Conservation (phyloP, 1,284 basidiomycete genomes). For the Ustilago crameri region DNA sequence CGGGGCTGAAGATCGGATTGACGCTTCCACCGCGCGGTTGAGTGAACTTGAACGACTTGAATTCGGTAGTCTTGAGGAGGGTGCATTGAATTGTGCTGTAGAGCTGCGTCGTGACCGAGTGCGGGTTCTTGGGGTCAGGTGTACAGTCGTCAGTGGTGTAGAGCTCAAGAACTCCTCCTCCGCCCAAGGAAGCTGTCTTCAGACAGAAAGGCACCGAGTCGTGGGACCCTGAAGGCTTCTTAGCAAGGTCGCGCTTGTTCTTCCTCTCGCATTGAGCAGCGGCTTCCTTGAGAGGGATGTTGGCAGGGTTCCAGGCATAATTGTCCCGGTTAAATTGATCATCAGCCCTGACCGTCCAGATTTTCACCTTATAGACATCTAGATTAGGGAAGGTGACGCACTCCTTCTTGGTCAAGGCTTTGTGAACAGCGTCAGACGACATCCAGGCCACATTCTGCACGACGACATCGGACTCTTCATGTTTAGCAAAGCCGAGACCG, state of each 20-base stretch:
- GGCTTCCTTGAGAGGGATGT: constrained; percentile 22
- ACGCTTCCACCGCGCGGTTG: constrained; percentile 5
- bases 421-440: constrained; percentile 11
- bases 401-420: constrained; percentile 14
- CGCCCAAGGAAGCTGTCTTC: constrained; percentile 23
- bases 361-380: not conserved
- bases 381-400: constrained; percentile 38
- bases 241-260: not conserved
- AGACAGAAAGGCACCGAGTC: constrained; percentile 14
- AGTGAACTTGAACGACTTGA: constrained; percentile 33
- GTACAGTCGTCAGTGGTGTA: constrained; percentile 27
- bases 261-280: constrained; percentile 5
- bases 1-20: constrained; percentile 28
- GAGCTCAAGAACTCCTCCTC: constrained; percentile 27
- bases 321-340: constrained; percentile 12
- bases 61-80: constrained; percentile 15
- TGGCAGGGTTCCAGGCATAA: constrained; percentile 34
- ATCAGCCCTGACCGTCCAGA: constrained; percentile 21
- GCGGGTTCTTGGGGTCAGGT: not conserved
- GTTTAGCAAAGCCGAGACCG: constrained; percentile 34
- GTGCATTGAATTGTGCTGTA: constrained; percentile 33
- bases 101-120: constrained; percentile 11
- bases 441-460: constrained; percentile 40
- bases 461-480: constrained; percentile 27
- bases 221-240: not conserved